Evolutionary conservation across 306 rosid genomes (phyloP).

Genomic region (Benincasa hispida): DNA sequence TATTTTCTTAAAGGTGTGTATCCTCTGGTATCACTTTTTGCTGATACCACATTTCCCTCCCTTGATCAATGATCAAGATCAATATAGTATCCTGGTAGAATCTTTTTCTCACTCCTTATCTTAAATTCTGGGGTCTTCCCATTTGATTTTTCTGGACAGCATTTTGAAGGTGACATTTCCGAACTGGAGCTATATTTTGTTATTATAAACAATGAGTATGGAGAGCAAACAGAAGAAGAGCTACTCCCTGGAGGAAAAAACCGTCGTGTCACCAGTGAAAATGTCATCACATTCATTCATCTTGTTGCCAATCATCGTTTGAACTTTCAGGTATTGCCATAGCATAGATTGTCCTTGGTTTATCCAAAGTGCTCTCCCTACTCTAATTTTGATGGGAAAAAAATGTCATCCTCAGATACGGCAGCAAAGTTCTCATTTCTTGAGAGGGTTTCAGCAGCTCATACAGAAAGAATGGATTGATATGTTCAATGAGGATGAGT

Average conservation of each 20-base stretch:
- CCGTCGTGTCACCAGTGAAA: constrained; percentile 67
- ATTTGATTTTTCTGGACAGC: constrained; percentile 32
- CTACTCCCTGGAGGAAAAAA: constrained; percentile 74
- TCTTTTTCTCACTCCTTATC: background rate
- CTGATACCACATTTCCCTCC: background rate
- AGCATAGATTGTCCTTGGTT: constrained; percentile 11
- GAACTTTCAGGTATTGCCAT: constrained; percentile 67
- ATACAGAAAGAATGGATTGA: constrained; percentile 96
- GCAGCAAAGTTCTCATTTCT: constrained; percentile 94
- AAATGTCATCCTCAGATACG: constrained; percentile 46
- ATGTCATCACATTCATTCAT: constrained; percentile 87
- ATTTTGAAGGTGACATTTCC: constrained; percentile 59
- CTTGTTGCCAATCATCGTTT: constrained; percentile 97
- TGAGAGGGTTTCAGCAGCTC: constrained; percentile 96
- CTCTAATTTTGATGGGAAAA: background rate
- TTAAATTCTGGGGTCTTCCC: background rate
- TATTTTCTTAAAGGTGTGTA: constrained; percentile 74
- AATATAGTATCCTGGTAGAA: background rate
- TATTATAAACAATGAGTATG: constrained; percentile 86
- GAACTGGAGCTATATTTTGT: constrained; percentile 85
- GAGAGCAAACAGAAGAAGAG: constrained; percentile 96
- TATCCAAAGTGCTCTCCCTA: background rate
- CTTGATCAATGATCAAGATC: background rate
- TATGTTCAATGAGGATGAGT: constrained; percentile 96
- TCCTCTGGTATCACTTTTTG: background rate